Percentiles rank a stretch among this genome's conserved stretches.
These are phyloP conservation scores for Vitis hybrid DNA, from an alignment of 177 flowering plant genomes.

Conservation along the genomic window DNA sequence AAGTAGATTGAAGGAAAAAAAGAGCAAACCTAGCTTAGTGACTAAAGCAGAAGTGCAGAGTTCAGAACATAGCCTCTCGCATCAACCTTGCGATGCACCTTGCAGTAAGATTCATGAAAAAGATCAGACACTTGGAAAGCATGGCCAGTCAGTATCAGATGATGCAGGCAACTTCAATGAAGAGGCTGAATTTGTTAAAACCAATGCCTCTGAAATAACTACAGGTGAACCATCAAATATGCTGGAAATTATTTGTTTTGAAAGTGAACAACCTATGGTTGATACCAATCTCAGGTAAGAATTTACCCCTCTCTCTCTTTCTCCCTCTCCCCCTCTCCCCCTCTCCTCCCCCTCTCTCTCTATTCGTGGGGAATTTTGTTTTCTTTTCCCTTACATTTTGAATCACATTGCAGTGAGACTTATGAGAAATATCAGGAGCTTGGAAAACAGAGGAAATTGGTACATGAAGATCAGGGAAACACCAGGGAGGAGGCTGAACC, in stretches of 20 bases:
- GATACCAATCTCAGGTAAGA: too few relatives aligned
- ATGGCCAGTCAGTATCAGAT: conserved; percentile 9
- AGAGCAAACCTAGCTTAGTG: conserved; percentile 3
- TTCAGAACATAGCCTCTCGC: conserved; percentile 1
- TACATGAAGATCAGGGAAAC: neutral
- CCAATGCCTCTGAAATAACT: neutral
- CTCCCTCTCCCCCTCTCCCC: too few relatives aligned
- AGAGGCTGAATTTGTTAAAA: conserved; percentile 4
- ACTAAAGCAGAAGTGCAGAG: conserved; percentile 2
- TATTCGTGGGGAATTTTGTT: too few relatives aligned
- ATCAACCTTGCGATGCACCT: neutral
- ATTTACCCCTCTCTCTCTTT: too few relatives aligned
- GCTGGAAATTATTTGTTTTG: neutral
- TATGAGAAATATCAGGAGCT: conserved; percentile 3
- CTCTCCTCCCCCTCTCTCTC: too few relatives aligned
- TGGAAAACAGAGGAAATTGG: neutral
- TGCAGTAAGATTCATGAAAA: neutral
- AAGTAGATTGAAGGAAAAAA: neutral
- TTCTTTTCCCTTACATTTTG: too few relatives aligned
- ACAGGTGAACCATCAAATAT: neutral
- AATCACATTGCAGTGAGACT: neutral
- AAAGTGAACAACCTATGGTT: neutral
- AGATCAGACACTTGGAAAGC: conserved; percentile 6
- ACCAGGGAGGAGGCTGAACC: conserved; percentile 5
- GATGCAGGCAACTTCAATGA: conserved; percentile 8